Percentiles rank a stretch among this genome's conserved stretches.
These are phyloP conservation scores for Xylaria hypoxylon DNA, from an alignment of 2,329 filamentous ascomycete species.

Conservation along the genomic window DNA sequence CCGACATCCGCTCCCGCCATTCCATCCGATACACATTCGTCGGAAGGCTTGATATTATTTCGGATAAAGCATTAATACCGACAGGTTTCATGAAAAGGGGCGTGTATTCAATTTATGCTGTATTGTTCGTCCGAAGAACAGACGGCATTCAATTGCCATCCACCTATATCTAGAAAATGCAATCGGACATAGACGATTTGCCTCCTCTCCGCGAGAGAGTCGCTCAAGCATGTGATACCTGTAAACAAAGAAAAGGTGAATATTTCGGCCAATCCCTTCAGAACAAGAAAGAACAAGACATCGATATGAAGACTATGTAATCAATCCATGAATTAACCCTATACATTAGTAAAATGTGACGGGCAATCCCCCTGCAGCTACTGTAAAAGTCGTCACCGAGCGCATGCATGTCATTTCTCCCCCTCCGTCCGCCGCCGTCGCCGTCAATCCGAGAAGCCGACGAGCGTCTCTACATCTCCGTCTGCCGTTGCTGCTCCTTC, in stretches of 20 bases:
- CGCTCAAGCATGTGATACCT: constrained; percentile 65
- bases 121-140: neutral
- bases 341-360: constrained; percentile 61
- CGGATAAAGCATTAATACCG: neutral
- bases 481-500: constrained; percentile 24
- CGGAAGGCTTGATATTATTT: neutral
- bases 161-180: constrained; percentile 23
- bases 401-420: constrained; percentile 61
- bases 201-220: constrained; percentile 54
- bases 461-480: constrained; percentile 32
- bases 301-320: neutral
- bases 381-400: constrained; percentile 58
- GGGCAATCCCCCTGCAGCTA: constrained; percentile 65
- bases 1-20: constrained; percentile 38
- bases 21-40: neutral
- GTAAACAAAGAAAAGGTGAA: constrained; percentile 63
- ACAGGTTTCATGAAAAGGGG: neutral
- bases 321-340: neutral
- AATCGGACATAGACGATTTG: constrained; percentile 33
- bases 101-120: neutral
- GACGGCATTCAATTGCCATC: neutral
- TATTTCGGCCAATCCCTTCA: neutral
- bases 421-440: constrained; percentile 56
- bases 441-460: constrained; percentile 49
- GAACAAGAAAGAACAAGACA: neutral